Base-by-base conservation (phyloP, 805 yeast genomes). In the Candida takata region DNA sequence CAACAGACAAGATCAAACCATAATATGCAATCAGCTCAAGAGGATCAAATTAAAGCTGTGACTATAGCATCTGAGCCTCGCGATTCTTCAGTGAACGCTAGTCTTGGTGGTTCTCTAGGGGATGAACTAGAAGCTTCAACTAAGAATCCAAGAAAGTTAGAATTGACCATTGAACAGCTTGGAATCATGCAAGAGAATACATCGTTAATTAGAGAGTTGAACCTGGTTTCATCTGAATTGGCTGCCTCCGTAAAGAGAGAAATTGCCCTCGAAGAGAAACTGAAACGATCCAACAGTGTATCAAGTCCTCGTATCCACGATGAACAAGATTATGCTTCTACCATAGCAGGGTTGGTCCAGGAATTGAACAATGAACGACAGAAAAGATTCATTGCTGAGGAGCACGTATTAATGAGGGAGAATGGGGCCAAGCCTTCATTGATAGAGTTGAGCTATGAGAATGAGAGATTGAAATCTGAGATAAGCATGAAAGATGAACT, bases 221-320 rank as follows among this genome's bases (percentile, higher is more conserved):
- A 78, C 40, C 49, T 81, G 17, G 79, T 84, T 2, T 78, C 88
- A 1, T 70, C 72, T 18, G 94, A 83, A 49, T 62, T 84, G 33
- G 88, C 87, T 0, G 74, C 74, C 17, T 77, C 88, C 0, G 79
- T 83, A 31, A 70, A 74, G 36, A 62, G 92, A 27, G 94, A 84
- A 52, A 62, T 81, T n/a, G 54, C 63, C 14, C 52, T 83, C 30
- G 87, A 79, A 48, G 61, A 62, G 33, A 64, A 59, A 29, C 37
- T 27, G 74, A 19, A 54, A 19, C 8, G 36, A 23, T 6, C 31
- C 12, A 14, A 15, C 13, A 12, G 19, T 25, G 13, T 26, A 5
- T 8, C 29, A 3, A 24, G 27, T 27, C 19, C 33, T 8, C 17
- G n/a, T 4, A 11, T 12, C 6, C 14, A 17, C 4, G 16, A 23